These are phyloP conservation scores for Cadophora malorum DNA, from an alignment of 2,329 filamentous ascomycete genomes.

Conservation along the genomic window DNA sequence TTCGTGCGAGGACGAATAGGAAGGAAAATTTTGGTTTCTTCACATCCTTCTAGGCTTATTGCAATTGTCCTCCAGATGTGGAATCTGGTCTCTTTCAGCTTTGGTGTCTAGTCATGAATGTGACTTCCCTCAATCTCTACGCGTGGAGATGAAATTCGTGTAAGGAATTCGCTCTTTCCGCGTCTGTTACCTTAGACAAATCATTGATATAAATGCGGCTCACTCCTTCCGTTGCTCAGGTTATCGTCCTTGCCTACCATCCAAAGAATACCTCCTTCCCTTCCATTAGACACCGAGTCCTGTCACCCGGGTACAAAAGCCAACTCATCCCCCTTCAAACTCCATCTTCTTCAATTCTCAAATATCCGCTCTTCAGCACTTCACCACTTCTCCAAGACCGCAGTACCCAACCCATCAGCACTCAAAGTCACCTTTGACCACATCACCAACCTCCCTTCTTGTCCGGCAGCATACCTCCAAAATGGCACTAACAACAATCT, in stretches of 20 bases:
- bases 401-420: constrained; percentile 1
- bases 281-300: not conserved
- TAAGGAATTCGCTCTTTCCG: not conserved
- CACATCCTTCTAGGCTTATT: not conserved
- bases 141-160: not conserved
- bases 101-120: not conserved
- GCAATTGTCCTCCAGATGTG: not conserved
- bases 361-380: constrained; percentile 1
- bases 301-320: not conserved
- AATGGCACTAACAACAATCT: constrained; percentile 2
- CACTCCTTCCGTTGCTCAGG: not conserved
- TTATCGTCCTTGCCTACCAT: not conserved
- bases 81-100: not conserved
- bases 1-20: not conserved
- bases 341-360: not conserved
- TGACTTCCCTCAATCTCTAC: not conserved
- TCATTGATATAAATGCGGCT: not conserved
- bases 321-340: not conserved
- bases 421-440: not conserved
- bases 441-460: not conserved
- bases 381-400: not conserved
- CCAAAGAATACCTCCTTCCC: not conserved
- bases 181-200: not conserved
- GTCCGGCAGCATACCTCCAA: not conserved
- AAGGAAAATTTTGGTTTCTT: not conserved